phyloP scores from a whole-genome alignment of 805 yeast species.

The Suhomyces prunicola region DNA sequence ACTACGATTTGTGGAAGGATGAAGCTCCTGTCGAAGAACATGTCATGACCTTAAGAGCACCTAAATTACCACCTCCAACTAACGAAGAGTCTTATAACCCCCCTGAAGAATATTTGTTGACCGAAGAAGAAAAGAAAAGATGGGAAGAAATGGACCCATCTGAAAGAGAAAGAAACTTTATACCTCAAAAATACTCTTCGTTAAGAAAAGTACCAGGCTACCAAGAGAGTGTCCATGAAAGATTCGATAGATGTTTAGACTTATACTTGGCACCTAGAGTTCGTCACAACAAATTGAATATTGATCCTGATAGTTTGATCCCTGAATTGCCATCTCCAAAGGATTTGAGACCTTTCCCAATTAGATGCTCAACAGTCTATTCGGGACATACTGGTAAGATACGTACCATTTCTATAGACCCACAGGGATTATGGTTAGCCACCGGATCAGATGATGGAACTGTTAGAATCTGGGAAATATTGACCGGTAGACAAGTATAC shows the following conservation, averaged over 20 bases:
- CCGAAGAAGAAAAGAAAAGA: slow-evolving; percentile 68
- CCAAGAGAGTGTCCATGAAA: slow-evolving; percentile 77
- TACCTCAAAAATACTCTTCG: slow-evolving; percentile 79
- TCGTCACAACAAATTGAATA: slow-evolving; percentile 82
- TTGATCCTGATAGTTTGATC: slow-evolving; percentile 92
- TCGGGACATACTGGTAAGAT: slow-evolving; percentile 82
- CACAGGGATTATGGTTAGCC: slow-evolving; percentile 91
- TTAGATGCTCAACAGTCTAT: slow-evolving; percentile 77
- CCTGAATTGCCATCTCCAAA: slow-evolving; percentile 97
- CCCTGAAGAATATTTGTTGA: slow-evolving; percentile 87
- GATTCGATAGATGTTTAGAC: slow-evolving; percentile 92
- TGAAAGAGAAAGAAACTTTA: slow-evolving; percentile 73
- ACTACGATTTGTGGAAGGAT: slow-evolving; percentile 83
- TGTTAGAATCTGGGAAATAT: slow-evolving; percentile 93
- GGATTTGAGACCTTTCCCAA: slow-evolving; percentile 96
- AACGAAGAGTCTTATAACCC: slow-evolving; percentile 97
- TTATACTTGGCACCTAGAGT: slow-evolving; percentile 95
- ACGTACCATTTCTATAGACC: slow-evolving; percentile 80
- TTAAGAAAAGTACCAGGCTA: slow-evolving; percentile 94
- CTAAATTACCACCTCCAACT: slow-evolving; percentile 93
- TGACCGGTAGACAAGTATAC: slow-evolving; percentile 92
- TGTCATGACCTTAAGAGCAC: slow-evolving; percentile 90
- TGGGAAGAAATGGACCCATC: slow-evolving; percentile 70
- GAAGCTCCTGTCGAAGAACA: slow-evolving; percentile 61
- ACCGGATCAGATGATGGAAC: slow-evolving; percentile 98